phyloP scores from a whole-genome alignment of 2,329 filamentous ascomycete genomes.

The Penicillium expansum region DNA sequence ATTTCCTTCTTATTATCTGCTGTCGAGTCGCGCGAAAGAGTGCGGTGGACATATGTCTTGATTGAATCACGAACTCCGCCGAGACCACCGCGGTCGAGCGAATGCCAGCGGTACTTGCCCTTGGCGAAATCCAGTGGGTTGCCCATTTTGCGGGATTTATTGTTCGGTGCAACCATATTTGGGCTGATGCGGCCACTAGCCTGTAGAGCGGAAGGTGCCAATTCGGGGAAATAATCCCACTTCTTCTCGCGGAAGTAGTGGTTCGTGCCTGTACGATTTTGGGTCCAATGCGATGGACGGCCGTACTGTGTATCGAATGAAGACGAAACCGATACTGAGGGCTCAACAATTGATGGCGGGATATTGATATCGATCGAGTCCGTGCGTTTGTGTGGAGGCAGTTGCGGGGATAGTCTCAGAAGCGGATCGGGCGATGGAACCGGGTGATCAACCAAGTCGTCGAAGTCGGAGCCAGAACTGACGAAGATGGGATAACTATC shows the following conservation, averaged over 20 bases:
- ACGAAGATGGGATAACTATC: conserved; percentile 36
- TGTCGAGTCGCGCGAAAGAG: conserved; percentile 26
- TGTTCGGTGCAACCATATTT: conserved; percentile 6
- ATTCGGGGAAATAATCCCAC: conserved; percentile 43
- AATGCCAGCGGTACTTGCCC: conserved; percentile 23
- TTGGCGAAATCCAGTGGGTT: conserved; percentile 23
- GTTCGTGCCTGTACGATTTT: conserved; percentile 26
- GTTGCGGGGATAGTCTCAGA: conserved; percentile 10
- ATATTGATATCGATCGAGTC: conserved; percentile 17
- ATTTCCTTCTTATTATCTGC: conserved; percentile 18
- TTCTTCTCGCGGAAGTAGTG: conserved; percentile 44
- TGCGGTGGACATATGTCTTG: conserved; percentile 35
- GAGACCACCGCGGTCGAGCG: conserved; percentile 23
- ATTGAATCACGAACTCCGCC: conserved; percentile 35
- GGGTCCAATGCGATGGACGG: conserved; percentile 21
- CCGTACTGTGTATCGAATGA: conserved; percentile 26
- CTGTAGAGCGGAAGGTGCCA: conserved; percentile 31
- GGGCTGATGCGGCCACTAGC: conserved; percentile 12
- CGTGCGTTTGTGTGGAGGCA: conserved; percentile 12
- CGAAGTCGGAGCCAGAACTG: conserved; percentile 27
- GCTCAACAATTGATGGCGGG: neutral
- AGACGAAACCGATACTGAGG: neutral
- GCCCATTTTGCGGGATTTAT: conserved; percentile 25
- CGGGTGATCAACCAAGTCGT: conserved; percentile 28
- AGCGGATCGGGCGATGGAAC: conserved; percentile 16